These are phyloP conservation scores for Sugiyamaella marilandica DNA, from an alignment of 805 yeast species.

Conservation along the genomic window DNA sequence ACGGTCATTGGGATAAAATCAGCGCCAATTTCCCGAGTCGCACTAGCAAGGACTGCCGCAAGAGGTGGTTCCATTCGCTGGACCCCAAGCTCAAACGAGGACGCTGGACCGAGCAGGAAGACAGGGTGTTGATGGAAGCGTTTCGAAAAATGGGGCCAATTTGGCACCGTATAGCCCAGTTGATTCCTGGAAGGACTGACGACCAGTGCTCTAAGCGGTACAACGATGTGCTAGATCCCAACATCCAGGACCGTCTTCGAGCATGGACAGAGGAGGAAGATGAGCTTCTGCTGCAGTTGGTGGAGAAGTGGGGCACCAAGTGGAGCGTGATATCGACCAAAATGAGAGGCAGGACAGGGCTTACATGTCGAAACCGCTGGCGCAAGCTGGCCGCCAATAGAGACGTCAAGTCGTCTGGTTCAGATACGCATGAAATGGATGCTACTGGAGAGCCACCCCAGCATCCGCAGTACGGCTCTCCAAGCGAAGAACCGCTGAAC, in stretches of 20 bases:
- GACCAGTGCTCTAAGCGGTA: conserved; percentile 94
- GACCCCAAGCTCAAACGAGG: conserved; percentile 83
- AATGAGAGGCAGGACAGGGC: conserved; percentile 75
- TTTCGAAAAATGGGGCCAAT: conserved; percentile 66
- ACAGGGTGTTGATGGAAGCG: conserved; percentile 57
- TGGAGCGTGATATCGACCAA: conserved; percentile 78
- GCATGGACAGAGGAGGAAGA: conserved; percentile 83
- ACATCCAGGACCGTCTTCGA: conserved; percentile 66
- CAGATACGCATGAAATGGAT: conserved; percentile 25
- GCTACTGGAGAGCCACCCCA: background rate
- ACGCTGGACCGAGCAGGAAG: conserved; percentile 82
- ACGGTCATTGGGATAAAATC: conserved; percentile 41
- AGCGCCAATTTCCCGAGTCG: conserved; percentile 38
- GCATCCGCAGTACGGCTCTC: background rate
- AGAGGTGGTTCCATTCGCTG: conserved; percentile 80
- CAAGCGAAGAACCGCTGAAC: background rate
- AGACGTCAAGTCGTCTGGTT: conserved; percentile 24
- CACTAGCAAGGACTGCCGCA: conserved; percentile 76
- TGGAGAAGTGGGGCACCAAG: conserved; percentile 71
- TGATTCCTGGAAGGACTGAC: conserved; percentile 80
- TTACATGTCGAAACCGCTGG: conserved; percentile 92
- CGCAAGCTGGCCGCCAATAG: conserved; percentile 57
- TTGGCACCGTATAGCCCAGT: conserved; percentile 79
- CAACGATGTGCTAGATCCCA: conserved; percentile 82
- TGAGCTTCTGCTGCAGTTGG: conserved; percentile 57